phyloP scores from a whole-genome alignment of 441 rosid genomes.

The Populus tomentosa region DNA sequence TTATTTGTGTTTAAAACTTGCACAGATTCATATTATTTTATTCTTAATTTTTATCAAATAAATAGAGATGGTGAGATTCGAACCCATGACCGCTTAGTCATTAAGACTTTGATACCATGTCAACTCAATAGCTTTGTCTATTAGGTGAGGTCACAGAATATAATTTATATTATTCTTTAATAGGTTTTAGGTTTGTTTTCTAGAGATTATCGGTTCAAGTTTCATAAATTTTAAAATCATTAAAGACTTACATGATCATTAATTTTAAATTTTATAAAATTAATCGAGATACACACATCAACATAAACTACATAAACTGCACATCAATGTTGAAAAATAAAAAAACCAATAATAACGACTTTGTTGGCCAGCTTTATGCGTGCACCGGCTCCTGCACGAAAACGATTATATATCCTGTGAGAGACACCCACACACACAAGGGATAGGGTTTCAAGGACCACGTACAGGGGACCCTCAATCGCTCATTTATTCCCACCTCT shows the following conservation, averaged over 20 bases:
- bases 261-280: fast-evolving
- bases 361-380: not conserved
- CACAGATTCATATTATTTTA: too few relatives aligned
- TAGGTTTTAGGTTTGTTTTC: too few relatives aligned
- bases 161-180: too few relatives aligned
- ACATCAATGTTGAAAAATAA: too few relatives aligned
- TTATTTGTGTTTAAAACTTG: fast-evolving
- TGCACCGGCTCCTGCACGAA: not conserved
- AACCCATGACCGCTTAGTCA: too few relatives aligned
- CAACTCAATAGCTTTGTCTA: too few relatives aligned
- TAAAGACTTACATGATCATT: fast-evolving
- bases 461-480: not conserved
- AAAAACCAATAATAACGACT: too few relatives aligned
- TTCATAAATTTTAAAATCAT: fast-evolving
- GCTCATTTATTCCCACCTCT: not conserved
- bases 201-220: too few relatives aligned
- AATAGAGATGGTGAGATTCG: too few relatives aligned
- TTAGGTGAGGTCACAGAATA: too few relatives aligned
- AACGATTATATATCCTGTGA: not conserved
- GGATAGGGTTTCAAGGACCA: not conserved
- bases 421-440: not conserved
- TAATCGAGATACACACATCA: fast-evolving
- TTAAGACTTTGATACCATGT: too few relatives aligned
- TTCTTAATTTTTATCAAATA: too few relatives aligned
- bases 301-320: fast-evolving